Evolutionary conservation across 2,329 filamentous ascomycete genomes (phyloP).

Genomic region (Claviceps spartinae): DNA sequence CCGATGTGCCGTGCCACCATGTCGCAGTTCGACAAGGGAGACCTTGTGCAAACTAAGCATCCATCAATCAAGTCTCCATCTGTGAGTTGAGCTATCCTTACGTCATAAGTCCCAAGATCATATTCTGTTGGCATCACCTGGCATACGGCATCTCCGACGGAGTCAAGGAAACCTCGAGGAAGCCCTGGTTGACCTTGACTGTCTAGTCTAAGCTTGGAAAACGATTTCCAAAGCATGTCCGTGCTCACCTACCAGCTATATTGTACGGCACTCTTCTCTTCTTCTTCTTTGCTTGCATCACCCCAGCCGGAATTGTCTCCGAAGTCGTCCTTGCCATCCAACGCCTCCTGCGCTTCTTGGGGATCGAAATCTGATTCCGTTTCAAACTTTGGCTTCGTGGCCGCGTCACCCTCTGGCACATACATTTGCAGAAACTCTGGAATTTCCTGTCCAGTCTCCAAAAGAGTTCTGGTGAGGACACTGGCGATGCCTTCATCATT

Average conservation of each 20-base stretch:
- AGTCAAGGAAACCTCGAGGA: no score
- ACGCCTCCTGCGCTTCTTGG: slow-evolving; percentile 12
- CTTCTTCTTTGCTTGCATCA: neutral
- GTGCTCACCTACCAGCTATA: neutral
- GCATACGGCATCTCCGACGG: no score
- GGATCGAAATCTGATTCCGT: slow-evolving; percentile 40
- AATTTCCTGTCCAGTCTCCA: slow-evolving; percentile 65
- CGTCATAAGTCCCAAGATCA: neutral
- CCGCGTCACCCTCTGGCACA: slow-evolving; percentile 41
- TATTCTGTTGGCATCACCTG: no score
- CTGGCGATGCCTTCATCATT: slow-evolving; percentile 58
- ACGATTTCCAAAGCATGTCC: neutral
- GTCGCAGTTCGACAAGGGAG: neutral
- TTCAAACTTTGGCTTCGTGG: slow-evolving; percentile 38
- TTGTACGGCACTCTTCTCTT: neutral
- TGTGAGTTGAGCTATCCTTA: neutral
- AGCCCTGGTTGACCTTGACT: no score
- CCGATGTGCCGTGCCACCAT: neutral
- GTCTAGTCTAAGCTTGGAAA: no score
- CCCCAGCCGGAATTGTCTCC: slow-evolving; percentile 6
- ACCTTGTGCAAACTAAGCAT: neutral
- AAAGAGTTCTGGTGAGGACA: slow-evolving; percentile 64
- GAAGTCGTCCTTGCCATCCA: slow-evolving; percentile 7
- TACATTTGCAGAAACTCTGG: slow-evolving; percentile 67
- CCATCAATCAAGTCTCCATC: neutral